phyloP scores from a whole-genome alignment of 495 filamentous ascomycete species.

The Daldinia caldariorum region DNA sequence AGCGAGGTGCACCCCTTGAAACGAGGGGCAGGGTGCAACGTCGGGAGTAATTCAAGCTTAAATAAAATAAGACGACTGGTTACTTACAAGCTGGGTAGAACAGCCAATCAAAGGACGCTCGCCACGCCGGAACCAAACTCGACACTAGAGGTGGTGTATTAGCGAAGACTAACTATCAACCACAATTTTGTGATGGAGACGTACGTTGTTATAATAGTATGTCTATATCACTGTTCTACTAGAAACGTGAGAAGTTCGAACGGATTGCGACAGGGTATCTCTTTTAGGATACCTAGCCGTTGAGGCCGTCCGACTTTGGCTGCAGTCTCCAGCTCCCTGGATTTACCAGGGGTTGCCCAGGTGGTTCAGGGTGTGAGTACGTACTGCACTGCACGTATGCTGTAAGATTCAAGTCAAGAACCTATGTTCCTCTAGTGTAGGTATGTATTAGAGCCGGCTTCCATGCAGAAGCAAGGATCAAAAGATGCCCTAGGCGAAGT shows the following conservation, averaged over 20 bases:
- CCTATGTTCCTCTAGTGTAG: constrained; percentile 24
- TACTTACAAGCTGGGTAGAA: constrained; percentile 38
- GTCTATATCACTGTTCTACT: background rate
- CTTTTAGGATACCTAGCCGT: constrained; percentile 35
- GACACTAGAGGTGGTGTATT: background rate
- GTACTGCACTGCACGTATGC: background rate
- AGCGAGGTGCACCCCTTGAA: constrained; percentile 35
- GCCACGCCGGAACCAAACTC: background rate
- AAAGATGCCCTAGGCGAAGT: constrained; percentile 19
- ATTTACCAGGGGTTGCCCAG: constrained; percentile 21
- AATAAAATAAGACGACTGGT: constrained; percentile 43
- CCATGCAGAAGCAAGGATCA: constrained; percentile 37
- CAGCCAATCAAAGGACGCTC: background rate
- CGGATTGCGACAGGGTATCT: constrained; percentile 25
- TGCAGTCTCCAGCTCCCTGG: constrained; percentile 24
- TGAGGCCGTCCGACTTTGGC: constrained; percentile 39
- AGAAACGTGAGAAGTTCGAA: constrained; percentile 13
- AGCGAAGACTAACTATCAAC: constrained; percentile 6
- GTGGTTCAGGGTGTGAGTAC: constrained; percentile 28
- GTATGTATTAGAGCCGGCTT: constrained; percentile 16
- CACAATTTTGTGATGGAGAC: background rate
- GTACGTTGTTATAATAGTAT: background rate
- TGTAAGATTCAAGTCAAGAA: constrained; percentile 32
- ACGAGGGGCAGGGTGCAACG: constrained; percentile 40
- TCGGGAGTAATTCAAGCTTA: constrained; percentile 46